Evolutionary conservation across 495 filamentous ascomycete genomes (phyloP), one percentile per base, ranked within the genome.

Genomic region (Lepraria neglecta): DNA sequence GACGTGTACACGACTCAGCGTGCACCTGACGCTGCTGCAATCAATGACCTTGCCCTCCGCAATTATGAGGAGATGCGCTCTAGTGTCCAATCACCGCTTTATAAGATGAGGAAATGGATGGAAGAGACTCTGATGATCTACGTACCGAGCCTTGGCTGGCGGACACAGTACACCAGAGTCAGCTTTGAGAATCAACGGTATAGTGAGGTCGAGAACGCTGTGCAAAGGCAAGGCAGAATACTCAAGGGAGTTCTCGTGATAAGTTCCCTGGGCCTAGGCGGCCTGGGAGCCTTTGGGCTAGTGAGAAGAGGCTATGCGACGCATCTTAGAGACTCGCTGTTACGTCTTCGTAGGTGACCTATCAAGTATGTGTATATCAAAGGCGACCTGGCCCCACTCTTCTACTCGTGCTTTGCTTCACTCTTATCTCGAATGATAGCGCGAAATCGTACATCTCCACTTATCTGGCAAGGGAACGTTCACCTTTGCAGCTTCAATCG

Each of bases 51-150:
- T 3, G 94, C 95, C 0, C 80, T 94, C 44, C 80, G 87, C 35
- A 98, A 98, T 68, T 97, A 96, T 71, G 75, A 87, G 58, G 94
- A 98, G 76, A 97, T 98, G 94, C 81, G 90, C 4, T 78, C 84
- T 3, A 85, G 86, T 17, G 94, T 97, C 28, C 83, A 84, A 21
- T 88, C 85, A 3, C 84, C 82, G 0, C 64, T 82, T 1, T 97
- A 97, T 71, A 79, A 83, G 58, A 64, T 91, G 1, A 80, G 94
- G 62, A 98, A 98, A 73, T 84, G 73, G 57, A 68, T 96, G 7
- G 95, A 98, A 72, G 94, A 98, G 74, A 80, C 77, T n/a, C 70
- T 97, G 43, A 85, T 84, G 46, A 78, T 83, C n/a, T 86, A 87
- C 58, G 56, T 95, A 6, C 94, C 94, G 1, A 73, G 76, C 48